Evolutionary conservation across 192 early-diverging fungal species (phyloP).

Genomic region (Entomortierella lignicola): DNA sequence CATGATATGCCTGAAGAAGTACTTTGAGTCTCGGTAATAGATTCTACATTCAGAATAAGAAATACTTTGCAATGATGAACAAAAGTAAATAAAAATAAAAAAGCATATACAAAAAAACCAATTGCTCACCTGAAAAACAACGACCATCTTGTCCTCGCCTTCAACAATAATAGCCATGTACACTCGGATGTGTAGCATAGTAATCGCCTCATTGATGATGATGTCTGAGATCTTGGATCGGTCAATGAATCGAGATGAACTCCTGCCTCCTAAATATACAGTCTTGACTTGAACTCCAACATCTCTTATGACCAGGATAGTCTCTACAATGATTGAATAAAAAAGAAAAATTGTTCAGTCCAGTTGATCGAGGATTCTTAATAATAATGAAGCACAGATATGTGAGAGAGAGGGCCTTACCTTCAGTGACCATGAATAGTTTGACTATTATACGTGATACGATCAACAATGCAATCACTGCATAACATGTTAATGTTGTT

Average conservation of each 20-base stretch:
- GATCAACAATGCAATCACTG: conserved; percentile 17
- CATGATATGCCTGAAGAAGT: conserved; percentile 64
- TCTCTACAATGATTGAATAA: conserved; percentile 57
- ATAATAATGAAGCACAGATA: too few species aligned
- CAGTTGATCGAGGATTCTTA: too few species aligned
- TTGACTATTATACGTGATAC: conserved; percentile 36
- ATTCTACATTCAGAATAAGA: conserved; percentile 54
- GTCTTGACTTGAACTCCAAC: conserved; percentile 79
- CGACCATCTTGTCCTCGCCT: conserved; percentile 69
- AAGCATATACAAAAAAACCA: neutral
- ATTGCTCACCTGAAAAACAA: conserved; percentile 74
- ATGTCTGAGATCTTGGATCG: conserved; percentile 70
- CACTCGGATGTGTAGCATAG: conserved; percentile 75
- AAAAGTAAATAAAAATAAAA: neutral
- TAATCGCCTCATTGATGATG: conserved; percentile 84
- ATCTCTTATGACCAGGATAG: conserved; percentile 71
- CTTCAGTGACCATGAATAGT: conserved; percentile 49
- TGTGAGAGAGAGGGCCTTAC: conserved; percentile 2
- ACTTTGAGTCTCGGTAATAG: conserved; percentile 60
- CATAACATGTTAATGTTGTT: conserved; percentile 20
- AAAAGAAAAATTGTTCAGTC: neutral
- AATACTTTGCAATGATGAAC: neutral
- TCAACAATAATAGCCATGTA: conserved; percentile 78
- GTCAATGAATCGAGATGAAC: conserved; percentile 70
- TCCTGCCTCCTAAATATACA: conserved; percentile 60